Evolutionary conservation across 257 asterid species (phyloP).

Genomic region (Petrea volubilis): DNA sequence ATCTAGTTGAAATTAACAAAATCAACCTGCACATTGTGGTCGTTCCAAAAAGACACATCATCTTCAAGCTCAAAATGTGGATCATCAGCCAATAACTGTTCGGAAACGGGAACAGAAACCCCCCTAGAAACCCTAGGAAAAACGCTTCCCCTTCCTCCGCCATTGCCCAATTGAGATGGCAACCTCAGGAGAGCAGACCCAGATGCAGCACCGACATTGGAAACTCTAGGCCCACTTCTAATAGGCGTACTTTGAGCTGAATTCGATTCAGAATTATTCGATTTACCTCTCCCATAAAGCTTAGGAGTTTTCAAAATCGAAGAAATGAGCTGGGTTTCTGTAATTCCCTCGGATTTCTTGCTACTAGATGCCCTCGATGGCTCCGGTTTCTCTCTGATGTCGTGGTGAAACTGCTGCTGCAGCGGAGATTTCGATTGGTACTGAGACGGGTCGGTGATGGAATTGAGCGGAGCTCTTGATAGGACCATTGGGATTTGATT

Average conservation of each 20-base stretch:
- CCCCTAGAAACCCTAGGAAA: conserved; percentile 44
- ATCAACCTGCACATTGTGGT: conserved; percentile 82
- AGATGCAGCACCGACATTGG: conserved; percentile 30
- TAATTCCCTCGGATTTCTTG: conserved; percentile 25
- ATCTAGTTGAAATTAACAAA: not conserved
- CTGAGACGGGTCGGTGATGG: conserved; percentile 78
- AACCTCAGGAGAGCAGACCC: conserved; percentile 34
- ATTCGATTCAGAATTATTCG: conserved; percentile 43
- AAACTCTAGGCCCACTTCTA: conserved; percentile 36
- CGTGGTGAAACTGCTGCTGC: conserved; percentile 17
- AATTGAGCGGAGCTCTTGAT: conserved; percentile 66
- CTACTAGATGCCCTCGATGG: conserved; percentile 20
- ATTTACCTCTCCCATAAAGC: conserved; percentile 32
- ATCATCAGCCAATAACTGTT: conserved; percentile 35
- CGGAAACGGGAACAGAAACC: conserved; percentile 32
- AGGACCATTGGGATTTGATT: conserved; percentile 21
- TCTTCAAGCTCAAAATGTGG: conserved; percentile 63
- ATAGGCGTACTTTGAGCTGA: conserved; percentile 60
- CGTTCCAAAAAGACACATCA: conserved; percentile 72
- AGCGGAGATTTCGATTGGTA: conserved; percentile 23
- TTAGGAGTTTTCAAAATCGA: conserved; percentile 40
- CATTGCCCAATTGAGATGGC: conserved; percentile 33
- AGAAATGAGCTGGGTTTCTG: conserved; percentile 30
- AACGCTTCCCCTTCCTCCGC: conserved; percentile 33
- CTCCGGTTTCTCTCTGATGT: conserved; percentile 26